These are phyloP conservation scores for Epichloe sylvatica DNA, from an alignment of 2,329 filamentous ascomycete genomes.

Conservation along the genomic window DNA sequence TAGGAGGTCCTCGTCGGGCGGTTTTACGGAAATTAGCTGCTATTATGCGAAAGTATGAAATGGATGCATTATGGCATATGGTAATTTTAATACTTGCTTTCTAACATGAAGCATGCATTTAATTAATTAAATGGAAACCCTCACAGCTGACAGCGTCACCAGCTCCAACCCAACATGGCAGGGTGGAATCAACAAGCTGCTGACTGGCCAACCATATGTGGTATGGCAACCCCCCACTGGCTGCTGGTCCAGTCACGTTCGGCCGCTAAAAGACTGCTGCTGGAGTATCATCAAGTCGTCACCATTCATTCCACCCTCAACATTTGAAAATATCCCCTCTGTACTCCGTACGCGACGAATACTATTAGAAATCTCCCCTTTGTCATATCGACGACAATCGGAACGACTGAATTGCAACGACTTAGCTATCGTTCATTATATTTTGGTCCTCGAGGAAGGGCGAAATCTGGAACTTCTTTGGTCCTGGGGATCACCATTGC, in stretches of 20 bases:
- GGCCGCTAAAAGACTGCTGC: background rate
- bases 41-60: no score
- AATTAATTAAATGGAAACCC: no score
- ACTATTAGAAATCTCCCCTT: background rate
- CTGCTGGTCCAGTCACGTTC: background rate
- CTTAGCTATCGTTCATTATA: background rate
- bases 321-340: background rate
- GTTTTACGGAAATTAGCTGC: no score
- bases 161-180: no score
- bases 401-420: background rate
- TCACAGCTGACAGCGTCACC: no score
- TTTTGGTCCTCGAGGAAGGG: background rate
- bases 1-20: no score
- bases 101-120: no score
- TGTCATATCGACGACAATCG: no score
- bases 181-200: background rate
- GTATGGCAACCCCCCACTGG: background rate
- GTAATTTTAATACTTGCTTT: no score
- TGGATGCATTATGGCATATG: no score
- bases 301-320: no score
- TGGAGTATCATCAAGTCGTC: background rate
- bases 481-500: background rate
- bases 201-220: background rate
- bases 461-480: background rate
- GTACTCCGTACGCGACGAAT: background rate